A percentile compares a stretch with the other conserved stretches of the same genome.
phyloP scores from a whole-genome alignment of 2,329 filamentous ascomycete genomes.

The Aspergillus alliaceus region DNA sequence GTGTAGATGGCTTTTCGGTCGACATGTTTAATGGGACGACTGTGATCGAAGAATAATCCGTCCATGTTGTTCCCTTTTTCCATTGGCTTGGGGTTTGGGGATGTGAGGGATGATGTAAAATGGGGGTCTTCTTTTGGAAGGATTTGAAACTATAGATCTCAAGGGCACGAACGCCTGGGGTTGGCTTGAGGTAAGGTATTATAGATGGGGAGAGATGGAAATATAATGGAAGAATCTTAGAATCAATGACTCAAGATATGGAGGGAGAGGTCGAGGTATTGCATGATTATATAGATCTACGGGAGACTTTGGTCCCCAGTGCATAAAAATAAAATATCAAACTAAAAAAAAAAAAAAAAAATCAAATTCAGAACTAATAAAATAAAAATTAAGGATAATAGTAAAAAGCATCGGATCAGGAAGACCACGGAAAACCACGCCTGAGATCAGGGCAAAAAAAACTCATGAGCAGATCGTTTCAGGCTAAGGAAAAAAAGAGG shows the following conservation, averaged over 20 bases:
- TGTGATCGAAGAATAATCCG: constrained; percentile 11
- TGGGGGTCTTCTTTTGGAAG: not conserved
- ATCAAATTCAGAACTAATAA: no score
- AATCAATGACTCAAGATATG: constrained; percentile 6
- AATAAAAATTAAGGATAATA: not conserved
- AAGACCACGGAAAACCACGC: no score
- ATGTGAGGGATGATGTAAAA: not conserved
- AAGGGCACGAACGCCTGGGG: constrained; percentile 10
- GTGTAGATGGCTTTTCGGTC: constrained; percentile 71
- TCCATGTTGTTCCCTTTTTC: no score
- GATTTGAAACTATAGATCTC: no score
- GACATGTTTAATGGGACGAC: constrained; percentile 55
- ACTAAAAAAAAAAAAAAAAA: not conserved
- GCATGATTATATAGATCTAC: constrained; percentile 20
- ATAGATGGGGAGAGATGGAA: constrained; percentile 1
- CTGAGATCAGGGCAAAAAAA: no score
- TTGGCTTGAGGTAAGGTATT: constrained; percentile 2
- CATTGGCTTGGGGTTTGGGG: not conserved
- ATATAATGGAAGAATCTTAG: constrained; percentile 5
- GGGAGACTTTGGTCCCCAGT: not conserved
- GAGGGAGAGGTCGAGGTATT: constrained; percentile 8
- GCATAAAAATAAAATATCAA: not conserved
- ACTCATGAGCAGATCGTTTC: no score
- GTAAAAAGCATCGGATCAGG: no score
- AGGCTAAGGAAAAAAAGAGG: not conserved